Base-by-base conservation (phyloP, 2,329 filamentous ascomycete genomes). In the Aureobasidium sp. region DNA sequence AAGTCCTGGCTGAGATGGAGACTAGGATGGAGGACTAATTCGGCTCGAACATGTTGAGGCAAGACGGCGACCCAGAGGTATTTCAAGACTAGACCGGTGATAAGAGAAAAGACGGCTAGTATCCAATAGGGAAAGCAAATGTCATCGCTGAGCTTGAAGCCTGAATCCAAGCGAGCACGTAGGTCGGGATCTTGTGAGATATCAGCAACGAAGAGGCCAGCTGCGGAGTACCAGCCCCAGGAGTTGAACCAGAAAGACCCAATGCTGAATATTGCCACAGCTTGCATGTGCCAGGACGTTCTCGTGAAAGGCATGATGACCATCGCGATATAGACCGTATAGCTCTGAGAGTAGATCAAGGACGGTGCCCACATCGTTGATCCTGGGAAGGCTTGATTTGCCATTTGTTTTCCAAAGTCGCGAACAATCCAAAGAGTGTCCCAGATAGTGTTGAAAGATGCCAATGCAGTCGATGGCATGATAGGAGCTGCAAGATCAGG, bases 301-400 rank as follows among this genome's bases (percentile, higher is more conserved):
- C 71, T 65, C 1, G 71, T 73, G 60, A 66, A 71, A 3, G 71
- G 74, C 8, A 74, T 64, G 49, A 73, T 73, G 53, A 74, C 61
- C 72, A 74, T 74, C 4, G 71, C 65, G 62, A 74, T 73, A 58
- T 74, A 76, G 7, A 74, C 66, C 0, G 74, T 76, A 58, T 71
- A 75, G 54, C 69, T 71, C 59, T 76, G 73, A 49, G 68, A 64
- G 58, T 71, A 76, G 14, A 76, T 64, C n/a, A 71, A 64, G 5
- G 66, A 71, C 25, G 74, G 58, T 8, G 68, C 68, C 71, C 73
- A 75, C n/a, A 76, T 60, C 0, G 70, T 74, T n/a, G 67, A 63
- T 2, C 70, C 70, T 1, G 74, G 73, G 58, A 73, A 75, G 3
- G 68, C 70, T 11, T 56, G 61, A 51, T 67, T 73, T 2, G 66